Percentiles rank a stretch among this genome's conserved stretches.
These are phyloP conservation scores for Schizonepeta tenuifolia DNA, from an alignment of 257 asterid species.

Conservation along the genomic window DNA sequence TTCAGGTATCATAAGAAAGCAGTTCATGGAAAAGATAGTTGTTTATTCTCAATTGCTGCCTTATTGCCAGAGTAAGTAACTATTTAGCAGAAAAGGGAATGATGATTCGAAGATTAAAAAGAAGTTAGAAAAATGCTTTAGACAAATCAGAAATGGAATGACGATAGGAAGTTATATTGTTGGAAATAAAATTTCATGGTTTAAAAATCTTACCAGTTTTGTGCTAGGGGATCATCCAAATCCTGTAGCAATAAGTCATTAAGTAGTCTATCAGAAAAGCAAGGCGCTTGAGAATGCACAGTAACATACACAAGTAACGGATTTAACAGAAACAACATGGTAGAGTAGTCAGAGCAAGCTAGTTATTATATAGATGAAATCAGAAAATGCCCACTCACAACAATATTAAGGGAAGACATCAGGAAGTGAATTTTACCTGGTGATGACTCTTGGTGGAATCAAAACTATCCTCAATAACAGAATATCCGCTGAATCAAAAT, in stretches of 20 bases:
- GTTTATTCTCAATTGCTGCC: constrained; percentile 6
- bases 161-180: neutral
- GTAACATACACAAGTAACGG: constrained; percentile 16
- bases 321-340: neutral
- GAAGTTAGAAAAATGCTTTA: neutral
- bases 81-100: constrained; percentile 1
- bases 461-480: constrained; percentile 44
- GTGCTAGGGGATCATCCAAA: constrained; percentile 42
- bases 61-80: constrained; percentile 7
- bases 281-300: constrained; percentile 13
- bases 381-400: constrained; percentile 2
- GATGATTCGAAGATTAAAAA: neutral
- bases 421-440: constrained; percentile 40
- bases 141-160: constrained; percentile 23
- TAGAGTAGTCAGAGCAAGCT: constrained; percentile 27
- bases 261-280: constrained; percentile 21
- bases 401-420: neutral
- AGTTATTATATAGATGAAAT: constrained; percentile 17
- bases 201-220: constrained; percentile 43
- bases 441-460: constrained; percentile 46
- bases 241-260: constrained; percentile 47
- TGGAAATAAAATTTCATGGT: constrained; percentile 15
- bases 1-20: constrained; percentile 6
- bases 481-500: constrained; percentile 40
- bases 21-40: neutral